Base-by-base conservation (phyloP, 352 stramenopile species). In the Phytophthora pinifolia region DNA sequence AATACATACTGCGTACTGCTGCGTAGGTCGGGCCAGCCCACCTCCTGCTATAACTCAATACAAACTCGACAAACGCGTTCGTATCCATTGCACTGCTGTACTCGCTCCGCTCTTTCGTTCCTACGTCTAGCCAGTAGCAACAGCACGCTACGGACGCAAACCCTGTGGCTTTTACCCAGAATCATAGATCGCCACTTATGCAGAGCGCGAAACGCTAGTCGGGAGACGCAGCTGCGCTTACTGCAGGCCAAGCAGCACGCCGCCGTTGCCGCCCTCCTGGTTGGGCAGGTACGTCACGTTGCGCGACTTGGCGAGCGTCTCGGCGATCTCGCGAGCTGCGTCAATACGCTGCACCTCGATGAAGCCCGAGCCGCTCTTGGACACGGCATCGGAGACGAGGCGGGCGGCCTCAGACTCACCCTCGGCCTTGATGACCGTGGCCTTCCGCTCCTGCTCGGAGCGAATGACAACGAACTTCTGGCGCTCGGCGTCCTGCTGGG, bases 321-420 rank as follows among this genome's bases (percentile, higher is more conserved):
- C 89, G 5, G 98, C 98, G 70, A 99, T 99, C 72, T 99, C 97
- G 61, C 98, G 98, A n/a, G 98, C 98, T 12, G 98, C 98, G 73
- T 99, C 97, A 62, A 99, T 99, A 69, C 97, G 94, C 71, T 98
- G 93, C 51, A 99, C 96, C 73, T 99, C 97, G 57, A 99, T 98
- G 72, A 99, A 98, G 39, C 96, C 98, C 47, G 86, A 91, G 44
- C 98, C 98, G 57, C 90, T 98, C 82, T 98, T 97, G 72, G 98
- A 84, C 59, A 99, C 94, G 43, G 98, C 97, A 44, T 99, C 88
- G 9, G 96, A 99, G 54, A 99, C 98, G 20, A 99, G 91, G 46
- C 83, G 83, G 47, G 98, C 98, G 45, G 97, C 96, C 67, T 99
- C 96, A 22, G 98, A 98, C 79, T 99, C 98, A 84, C 98, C 98